A percentile compares a stretch with the other conserved stretches of the same genome.
Evolutionary conservation across 2,329 filamentous ascomycete species (phyloP).

Genomic region (Penicillium sp.): DNA sequence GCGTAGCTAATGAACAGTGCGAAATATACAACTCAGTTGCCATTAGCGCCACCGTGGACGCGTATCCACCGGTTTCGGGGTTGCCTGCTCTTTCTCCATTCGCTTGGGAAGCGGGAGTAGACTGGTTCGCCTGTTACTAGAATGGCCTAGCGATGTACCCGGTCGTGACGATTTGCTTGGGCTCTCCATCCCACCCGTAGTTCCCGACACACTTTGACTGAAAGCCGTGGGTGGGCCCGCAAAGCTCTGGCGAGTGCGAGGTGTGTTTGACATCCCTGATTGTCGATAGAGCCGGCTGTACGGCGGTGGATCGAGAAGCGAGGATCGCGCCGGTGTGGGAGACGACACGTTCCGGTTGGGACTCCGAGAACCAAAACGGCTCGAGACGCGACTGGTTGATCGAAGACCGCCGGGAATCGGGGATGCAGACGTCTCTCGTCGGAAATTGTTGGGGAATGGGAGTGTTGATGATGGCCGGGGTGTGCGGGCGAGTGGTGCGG

Average conservation of each 20-base stretch:
- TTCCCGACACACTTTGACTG: constrained; percentile 29
- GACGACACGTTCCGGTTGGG: constrained; percentile 29
- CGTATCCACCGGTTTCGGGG: constrained; percentile 29
- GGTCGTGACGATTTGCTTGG: constrained; percentile 37
- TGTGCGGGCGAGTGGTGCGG: constrained; percentile 26
- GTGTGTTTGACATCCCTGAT: constrained; percentile 28
- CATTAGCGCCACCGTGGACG: constrained; percentile 40
- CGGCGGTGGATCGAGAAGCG: constrained; percentile 41
- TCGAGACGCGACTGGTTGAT: constrained; percentile 37
- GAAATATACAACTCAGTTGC: not conserved
- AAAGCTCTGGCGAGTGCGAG: constrained; percentile 43
- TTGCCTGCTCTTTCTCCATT: constrained; percentile 30
- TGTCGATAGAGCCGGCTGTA: constrained; percentile 43
- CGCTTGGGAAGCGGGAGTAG: constrained; percentile 42
- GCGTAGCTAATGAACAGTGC: not conserved
- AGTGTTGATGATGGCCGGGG: constrained; percentile 44
- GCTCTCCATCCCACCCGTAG: constrained; percentile 22
- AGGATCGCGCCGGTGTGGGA: constrained; percentile 30
- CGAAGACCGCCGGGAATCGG: constrained; percentile 35
- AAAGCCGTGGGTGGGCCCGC: constrained; percentile 31
- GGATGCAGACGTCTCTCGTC: constrained; percentile 45
- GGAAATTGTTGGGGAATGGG: constrained; percentile 43
- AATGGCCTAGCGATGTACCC: constrained; percentile 43
- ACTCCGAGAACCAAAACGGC: constrained; percentile 35
- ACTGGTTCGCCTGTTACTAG: constrained; percentile 39